Percentiles rank a stretch among this genome's conserved stretches.
These are phyloP conservation scores for Aspergillus leporis DNA, from an alignment of 495 filamentous ascomycete species.

Conservation along the genomic window DNA sequence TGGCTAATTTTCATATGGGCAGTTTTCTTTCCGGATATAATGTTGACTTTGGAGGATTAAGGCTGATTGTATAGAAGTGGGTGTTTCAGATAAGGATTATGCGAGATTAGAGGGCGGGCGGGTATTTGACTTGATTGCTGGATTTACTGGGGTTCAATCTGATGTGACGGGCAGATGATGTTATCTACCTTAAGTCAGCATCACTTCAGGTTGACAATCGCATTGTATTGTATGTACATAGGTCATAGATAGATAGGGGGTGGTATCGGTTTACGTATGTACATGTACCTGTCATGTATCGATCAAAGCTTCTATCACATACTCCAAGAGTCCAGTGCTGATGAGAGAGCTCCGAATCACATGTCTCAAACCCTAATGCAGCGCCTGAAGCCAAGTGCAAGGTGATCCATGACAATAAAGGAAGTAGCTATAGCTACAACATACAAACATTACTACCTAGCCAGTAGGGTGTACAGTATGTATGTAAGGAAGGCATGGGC, in stretches of 20 bases:
- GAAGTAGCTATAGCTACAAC: background rate
- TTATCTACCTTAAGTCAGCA: background rate
- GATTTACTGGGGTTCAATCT: background rate
- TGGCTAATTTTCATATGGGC: background rate
- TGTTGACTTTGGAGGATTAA: no score
- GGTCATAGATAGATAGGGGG: no score
- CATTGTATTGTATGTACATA: background rate
- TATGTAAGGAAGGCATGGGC: background rate
- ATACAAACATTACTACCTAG: background rate
- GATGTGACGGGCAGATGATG: background rate
- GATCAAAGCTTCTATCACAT: constrained; percentile 1
- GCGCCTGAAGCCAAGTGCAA: background rate
- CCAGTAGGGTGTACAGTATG: background rate
- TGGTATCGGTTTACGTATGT: no score
- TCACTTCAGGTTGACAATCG: background rate
- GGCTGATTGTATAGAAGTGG: background rate
- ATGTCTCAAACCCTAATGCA: background rate
- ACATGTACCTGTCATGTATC: no score
- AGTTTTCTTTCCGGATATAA: constrained; percentile 1
- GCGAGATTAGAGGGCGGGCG: background rate
- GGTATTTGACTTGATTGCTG: background rate
- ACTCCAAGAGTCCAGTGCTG: background rate
- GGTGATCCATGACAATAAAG: background rate
- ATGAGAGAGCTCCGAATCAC: background rate
- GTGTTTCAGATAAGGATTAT: constrained; percentile 6